Evolutionary conservation across 495 filamentous ascomycete species (phyloP).

Genomic region (Bombardia bombarda): DNA sequence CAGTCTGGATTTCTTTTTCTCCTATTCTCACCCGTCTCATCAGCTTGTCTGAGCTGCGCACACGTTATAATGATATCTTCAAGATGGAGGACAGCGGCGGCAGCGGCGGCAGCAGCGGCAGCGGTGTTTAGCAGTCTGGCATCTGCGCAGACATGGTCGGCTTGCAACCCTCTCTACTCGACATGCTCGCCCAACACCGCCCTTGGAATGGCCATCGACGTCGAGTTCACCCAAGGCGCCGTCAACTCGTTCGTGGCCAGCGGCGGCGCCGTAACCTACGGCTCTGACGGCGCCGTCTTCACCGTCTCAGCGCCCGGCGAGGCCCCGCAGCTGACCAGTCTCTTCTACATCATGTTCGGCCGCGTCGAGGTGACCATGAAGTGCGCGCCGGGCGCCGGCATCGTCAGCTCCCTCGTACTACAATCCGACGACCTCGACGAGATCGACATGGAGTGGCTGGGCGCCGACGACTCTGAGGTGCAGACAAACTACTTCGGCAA

Average conservation of each 20-base stretch:
- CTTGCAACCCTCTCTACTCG: slow-evolving; percentile 26
- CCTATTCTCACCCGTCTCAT: background rate
- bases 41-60: background rate
- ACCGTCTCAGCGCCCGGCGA: slow-evolving; percentile 79
- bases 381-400: slow-evolving; percentile 60
- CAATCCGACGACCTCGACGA: slow-evolving; percentile 90
- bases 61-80: slow-evolving; percentile 7
- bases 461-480: slow-evolving; percentile 53
- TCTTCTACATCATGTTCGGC: slow-evolving; percentile 83
- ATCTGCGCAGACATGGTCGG: slow-evolving; percentile 23
- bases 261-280: slow-evolving; percentile 60
- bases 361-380: slow-evolving; percentile 64
- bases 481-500: slow-evolving; percentile 95
- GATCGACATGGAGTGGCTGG: slow-evolving; percentile 86
- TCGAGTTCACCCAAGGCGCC: slow-evolving; percentile 72
- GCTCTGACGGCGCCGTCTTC: slow-evolving; percentile 69
- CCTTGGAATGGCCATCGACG: slow-evolving; percentile 65
- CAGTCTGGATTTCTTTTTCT: background rate
- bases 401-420: slow-evolving; percentile 79
- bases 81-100: slow-evolving; percentile 12
- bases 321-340: slow-evolving; percentile 65
- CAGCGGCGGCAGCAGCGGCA: slow-evolving; percentile 5
- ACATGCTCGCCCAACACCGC: slow-evolving; percentile 72
- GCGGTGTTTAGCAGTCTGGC: slow-evolving; percentile 9
- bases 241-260: slow-evolving; percentile 60